A percentile compares a stretch with the other conserved stretches of the same genome.
phyloP scores from a whole-genome alignment of 1,284 basidiomycete genomes.

The Austroboletus novae-zelandiae region DNA sequence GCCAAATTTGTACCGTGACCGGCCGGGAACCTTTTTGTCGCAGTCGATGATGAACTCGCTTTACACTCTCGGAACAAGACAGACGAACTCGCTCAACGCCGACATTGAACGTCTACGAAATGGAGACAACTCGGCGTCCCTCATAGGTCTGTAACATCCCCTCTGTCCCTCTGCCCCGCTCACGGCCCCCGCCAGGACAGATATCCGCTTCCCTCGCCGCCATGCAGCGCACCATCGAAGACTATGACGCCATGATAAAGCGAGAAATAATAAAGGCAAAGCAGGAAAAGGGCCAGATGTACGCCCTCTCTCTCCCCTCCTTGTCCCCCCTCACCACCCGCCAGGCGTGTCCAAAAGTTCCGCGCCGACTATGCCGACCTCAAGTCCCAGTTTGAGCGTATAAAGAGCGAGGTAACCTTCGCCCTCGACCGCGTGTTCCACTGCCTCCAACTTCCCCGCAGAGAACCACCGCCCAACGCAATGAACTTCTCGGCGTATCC shows the following conservation, averaged over 20 bases:
- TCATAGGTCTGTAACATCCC: conserved; percentile 62
- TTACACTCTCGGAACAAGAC: conserved; percentile 89
- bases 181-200: conserved; percentile 66
- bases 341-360: conserved; percentile 82
- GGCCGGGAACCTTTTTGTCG: conserved; percentile 12
- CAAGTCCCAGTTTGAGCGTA: conserved; percentile 64
- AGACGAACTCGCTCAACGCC: conserved; percentile 84
- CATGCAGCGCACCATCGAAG: conserved; percentile 89
- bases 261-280: conserved; percentile 93
- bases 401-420: conserved; percentile 51
- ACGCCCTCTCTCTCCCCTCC: conserved; percentile 26
- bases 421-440: not conserved
- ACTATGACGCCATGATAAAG: conserved; percentile 94
- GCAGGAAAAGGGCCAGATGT: conserved; percentile 93
- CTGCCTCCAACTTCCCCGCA: conserved; percentile 27
- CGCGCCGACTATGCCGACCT: conserved; percentile 73
- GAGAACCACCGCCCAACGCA: conserved; percentile 56
- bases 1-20: conserved; percentile 11
- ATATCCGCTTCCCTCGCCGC: conserved; percentile 92
- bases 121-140: conserved; percentile 77
- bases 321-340: conserved; percentile 4
- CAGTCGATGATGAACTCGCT: conserved; percentile 78
- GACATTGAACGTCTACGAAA: conserved; percentile 80
- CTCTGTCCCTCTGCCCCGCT: no score
- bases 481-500: conserved; percentile 56